Conservation (phyloP, 1,139 yeast genomes). For the Kurtzmaniella quercitrusa region DNA sequence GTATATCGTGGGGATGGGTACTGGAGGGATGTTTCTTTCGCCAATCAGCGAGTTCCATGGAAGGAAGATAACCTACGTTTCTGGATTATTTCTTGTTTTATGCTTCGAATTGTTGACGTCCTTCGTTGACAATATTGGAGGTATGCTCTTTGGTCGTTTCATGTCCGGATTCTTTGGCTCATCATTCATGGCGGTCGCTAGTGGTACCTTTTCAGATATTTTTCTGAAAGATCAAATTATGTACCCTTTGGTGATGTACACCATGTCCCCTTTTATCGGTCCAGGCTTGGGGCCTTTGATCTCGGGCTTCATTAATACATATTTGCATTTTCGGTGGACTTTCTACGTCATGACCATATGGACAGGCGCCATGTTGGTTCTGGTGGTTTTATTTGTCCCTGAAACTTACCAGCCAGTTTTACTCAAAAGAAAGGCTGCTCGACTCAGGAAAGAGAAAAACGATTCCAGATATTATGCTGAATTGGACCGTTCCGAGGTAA, state of each 20-base stretch:
- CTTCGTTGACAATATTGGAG: conserved; percentile 25
- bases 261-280: conserved; percentile 30
- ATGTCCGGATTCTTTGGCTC: conserved; percentile 33
- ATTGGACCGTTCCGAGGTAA: conserved; percentile 30
- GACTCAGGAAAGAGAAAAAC: conserved; percentile 14
- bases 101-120: conserved; percentile 27
- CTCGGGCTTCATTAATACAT: conserved; percentile 25
- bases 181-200: conserved; percentile 33
- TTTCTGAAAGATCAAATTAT: conserved; percentile 25
- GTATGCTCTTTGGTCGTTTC: conserved; percentile 27
- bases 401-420: conserved; percentile 19
- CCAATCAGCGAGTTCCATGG: conserved; percentile 35
- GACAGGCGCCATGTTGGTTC: conserved; percentile 14
- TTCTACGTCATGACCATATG: conserved; percentile 23
- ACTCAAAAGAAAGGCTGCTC: conserved; percentile 14
- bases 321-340: conserved; percentile 22
- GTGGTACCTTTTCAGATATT: conserved; percentile 32
- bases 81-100: conserved; percentile 20
- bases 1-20: conserved; percentile 28
- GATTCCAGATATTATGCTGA: conserved; percentile 41
- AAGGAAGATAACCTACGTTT: conserved; percentile 23
- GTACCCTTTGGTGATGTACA: conserved; percentile 25
- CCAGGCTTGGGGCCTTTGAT: conserved; percentile 32
- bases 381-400: conserved; percentile 18
- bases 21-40: conserved; percentile 30